Percentiles rank a stretch among this genome's conserved stretches.
phyloP scores from a whole-genome alignment of 2,329 filamentous ascomycete species.

The Ceratocystis lukuohia region DNA sequence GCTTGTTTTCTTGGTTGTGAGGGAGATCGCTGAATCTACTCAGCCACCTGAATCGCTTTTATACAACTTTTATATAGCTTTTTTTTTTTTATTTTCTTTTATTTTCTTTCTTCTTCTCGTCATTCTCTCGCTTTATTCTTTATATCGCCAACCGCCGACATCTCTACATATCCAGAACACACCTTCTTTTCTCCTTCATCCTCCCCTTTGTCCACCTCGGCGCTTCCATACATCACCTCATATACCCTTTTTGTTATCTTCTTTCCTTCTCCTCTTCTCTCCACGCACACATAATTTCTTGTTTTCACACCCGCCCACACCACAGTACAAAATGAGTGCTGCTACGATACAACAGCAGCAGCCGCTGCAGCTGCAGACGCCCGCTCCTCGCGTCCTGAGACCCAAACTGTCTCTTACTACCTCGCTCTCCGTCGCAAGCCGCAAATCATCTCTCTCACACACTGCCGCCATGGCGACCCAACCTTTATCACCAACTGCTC shows the following conservation, averaged over 20 bases:
- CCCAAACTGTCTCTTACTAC: conserved; percentile 31
- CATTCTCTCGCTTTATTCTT: not conserved
- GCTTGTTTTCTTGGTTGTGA: conserved; percentile 4
- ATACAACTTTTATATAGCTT: not conserved
- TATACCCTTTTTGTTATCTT: not conserved
- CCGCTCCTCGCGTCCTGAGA: conserved; percentile 5
- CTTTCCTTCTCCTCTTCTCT: not conserved
- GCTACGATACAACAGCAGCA: conserved; percentile 11
- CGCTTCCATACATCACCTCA: not conserved
- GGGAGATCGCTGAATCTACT: not conserved
- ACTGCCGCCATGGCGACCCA: conserved; percentile 35
- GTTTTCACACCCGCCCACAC: not conserved
- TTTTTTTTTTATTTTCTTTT: conserved; percentile 9
- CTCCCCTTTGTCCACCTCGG: not conserved
- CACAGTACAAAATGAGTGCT: conserved; percentile 12
- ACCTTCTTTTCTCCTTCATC: too few relatives aligned
- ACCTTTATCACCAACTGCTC: conserved; percentile 46
- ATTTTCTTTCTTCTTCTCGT: not conserved
- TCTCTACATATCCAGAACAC: too few relatives aligned
- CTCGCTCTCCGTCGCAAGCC: conserved; percentile 26
- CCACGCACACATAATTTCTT: not conserved
- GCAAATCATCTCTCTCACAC: conserved; percentile 25
- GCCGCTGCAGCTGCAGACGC: not conserved
- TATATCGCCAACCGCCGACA: too few relatives aligned
- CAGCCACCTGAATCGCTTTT: not conserved